Conservation (phyloP, 106 monocot species). For the Dendrobium catenatum region DNA sequence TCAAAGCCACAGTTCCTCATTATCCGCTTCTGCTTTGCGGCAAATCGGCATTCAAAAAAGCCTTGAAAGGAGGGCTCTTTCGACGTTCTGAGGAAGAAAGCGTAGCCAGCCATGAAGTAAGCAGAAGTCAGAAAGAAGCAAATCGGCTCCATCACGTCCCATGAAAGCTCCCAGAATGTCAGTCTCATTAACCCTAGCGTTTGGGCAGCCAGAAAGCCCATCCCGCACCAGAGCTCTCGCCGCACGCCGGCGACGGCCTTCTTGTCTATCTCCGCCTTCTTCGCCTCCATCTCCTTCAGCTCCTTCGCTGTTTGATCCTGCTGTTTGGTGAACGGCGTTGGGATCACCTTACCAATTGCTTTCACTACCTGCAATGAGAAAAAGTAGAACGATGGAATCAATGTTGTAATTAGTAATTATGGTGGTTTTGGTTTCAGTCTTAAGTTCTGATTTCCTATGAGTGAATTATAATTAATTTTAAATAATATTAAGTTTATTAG, state of each 20-base stretch:
- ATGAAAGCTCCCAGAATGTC: slow-evolving; percentile 13
- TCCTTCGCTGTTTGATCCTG: background rate
- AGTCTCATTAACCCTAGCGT: slow-evolving; percentile 5
- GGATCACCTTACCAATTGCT: background rate
- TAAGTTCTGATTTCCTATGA: no score
- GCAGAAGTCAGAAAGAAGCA: slow-evolving; percentile 4
- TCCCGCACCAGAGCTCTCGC: slow-evolving; percentile 10
- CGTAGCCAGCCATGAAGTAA: slow-evolving; percentile 6
- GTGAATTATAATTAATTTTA: no score
- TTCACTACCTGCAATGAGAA: background rate
- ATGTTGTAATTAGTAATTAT: background rate
- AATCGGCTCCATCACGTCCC: slow-evolving; percentile 10
- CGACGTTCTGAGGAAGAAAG: slow-evolving; percentile 8
- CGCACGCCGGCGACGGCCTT: background rate
- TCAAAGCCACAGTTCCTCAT: background rate
- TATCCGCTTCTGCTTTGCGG: slow-evolving; percentile 1
- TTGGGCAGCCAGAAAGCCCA: slow-evolving; percentile 1
- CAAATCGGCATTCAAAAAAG: slow-evolving; percentile 1
- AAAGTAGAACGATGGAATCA: background rate
- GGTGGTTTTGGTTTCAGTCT: no score
- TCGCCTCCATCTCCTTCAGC: slow-evolving; percentile 6
- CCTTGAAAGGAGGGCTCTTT: slow-evolving; percentile 9
- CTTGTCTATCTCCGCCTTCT: slow-evolving; percentile 14
- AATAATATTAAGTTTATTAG: no score
- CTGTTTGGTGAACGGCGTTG: background rate